Percentiles rank a stretch among this genome's conserved stretches.
Conservation (phyloP, 768 basidiomycete genomes). For the Hygrophorus russula region DNA sequence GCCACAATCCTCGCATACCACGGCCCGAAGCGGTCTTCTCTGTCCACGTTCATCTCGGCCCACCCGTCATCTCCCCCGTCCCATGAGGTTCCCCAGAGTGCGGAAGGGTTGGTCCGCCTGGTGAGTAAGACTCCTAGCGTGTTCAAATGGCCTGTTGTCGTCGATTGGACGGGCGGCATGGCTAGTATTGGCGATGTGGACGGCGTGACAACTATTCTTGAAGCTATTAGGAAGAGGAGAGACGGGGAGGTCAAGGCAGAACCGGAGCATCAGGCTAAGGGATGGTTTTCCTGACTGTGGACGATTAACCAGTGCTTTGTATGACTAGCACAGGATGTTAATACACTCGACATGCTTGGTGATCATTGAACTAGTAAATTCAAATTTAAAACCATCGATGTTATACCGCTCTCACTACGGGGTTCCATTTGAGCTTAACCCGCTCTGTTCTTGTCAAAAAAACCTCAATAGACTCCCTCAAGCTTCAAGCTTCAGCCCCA, state of each 20-base stretch:
- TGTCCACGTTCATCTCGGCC: conserved; percentile 44
- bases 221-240: conserved; percentile 48
- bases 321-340: too few relatives aligned
- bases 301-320: too few relatives aligned
- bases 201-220: conserved; percentile 57
- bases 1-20: conserved; percentile 56
- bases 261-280: too few relatives aligned
- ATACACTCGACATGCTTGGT: too few relatives aligned
- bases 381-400: too few relatives aligned
- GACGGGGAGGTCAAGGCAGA: conserved; percentile 51
- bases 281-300: too few relatives aligned
- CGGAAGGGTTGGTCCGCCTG: conserved; percentile 36
- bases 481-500: too few relatives aligned
- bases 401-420: too few relatives aligned
- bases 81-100: conserved; percentile 25
- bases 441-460: too few relatives aligned
- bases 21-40: conserved; percentile 26
- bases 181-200: conserved; percentile 59
- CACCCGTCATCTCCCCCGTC: conserved; percentile 40
- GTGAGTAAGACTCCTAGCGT: conserved; percentile 45
- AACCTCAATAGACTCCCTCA: too few relatives aligned
- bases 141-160: conserved; percentile 72
- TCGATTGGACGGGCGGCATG: conserved; percentile 61
- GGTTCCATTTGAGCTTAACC: too few relatives aligned
- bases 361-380: too few relatives aligned